Percentiles rank a stretch among this genome's conserved stretches.
Evolutionary conservation across 2,329 filamentous ascomycete species (phyloP).

Genomic region (Trichoderma oligosporum): DNA sequence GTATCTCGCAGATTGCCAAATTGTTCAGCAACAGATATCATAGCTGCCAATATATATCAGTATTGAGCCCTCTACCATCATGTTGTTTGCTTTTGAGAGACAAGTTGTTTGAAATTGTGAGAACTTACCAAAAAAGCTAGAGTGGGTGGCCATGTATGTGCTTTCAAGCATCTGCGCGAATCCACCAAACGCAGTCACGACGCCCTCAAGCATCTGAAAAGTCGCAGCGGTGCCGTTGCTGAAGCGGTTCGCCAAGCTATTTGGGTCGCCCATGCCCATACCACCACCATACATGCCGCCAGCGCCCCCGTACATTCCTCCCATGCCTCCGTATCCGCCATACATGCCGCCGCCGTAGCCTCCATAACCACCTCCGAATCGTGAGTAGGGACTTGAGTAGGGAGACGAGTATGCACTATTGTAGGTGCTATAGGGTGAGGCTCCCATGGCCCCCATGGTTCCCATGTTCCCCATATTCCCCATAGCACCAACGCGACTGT

Average conservation of each 20-base stretch:
- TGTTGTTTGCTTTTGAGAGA: too few relatives aligned
- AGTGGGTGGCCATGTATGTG: slow-evolving; percentile 99
- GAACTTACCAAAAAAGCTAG: slow-evolving; percentile 86
- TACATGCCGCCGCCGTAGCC: slow-evolving; percentile 37
- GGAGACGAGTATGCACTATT: slow-evolving; percentile 38
- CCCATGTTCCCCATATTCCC: slow-evolving; percentile 45
- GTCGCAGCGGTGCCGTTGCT: slow-evolving; percentile 92
- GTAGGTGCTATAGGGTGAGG: slow-evolving; percentile 48
- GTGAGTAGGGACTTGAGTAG: slow-evolving; percentile 42
- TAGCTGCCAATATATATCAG: slow-evolving; percentile 54
- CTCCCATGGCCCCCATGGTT: slow-evolving; percentile 38
- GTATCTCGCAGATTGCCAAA: slow-evolving; percentile 91
- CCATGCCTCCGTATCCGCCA: slow-evolving; percentile 39
- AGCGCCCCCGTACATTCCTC: slow-evolving; percentile 43
- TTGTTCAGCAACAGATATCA: slow-evolving; percentile 97
- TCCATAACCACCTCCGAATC: slow-evolving; percentile 40
- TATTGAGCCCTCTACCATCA: not conserved
- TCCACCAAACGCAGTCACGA: slow-evolving; percentile 93
- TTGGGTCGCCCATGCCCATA: slow-evolving; percentile 70
- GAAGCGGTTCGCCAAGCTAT: slow-evolving; percentile 93
- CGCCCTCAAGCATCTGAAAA: slow-evolving; percentile 96
- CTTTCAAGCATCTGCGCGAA: slow-evolving; percentile 99
- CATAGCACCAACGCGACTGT: slow-evolving; percentile 51
- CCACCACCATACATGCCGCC: slow-evolving; percentile 44
- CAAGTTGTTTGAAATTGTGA: too few relatives aligned